Conservation (phyloP, 257 asterid species). For the Nicotiana sylvestris region DNA sequence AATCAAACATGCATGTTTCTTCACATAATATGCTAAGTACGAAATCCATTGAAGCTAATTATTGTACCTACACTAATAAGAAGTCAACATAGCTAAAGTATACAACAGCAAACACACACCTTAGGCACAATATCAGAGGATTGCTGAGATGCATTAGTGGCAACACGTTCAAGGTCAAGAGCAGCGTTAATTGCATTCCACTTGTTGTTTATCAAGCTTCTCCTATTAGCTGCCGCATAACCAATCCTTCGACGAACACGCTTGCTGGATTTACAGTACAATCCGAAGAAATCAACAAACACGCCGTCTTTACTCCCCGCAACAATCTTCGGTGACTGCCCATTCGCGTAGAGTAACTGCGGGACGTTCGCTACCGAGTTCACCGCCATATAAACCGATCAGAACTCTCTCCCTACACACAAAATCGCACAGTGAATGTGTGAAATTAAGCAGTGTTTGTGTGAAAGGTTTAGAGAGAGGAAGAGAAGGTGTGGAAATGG, state of each 20-base stretch:
- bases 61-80: background rate
- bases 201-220: conserved; percentile 17
- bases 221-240: conserved; percentile 16
- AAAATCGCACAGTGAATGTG: background rate
- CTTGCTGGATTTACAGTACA: conserved; percentile 23
- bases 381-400: conserved; percentile 24
- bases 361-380: conserved; percentile 32
- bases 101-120: background rate
- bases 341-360: conserved; percentile 30
- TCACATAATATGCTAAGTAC: background rate
- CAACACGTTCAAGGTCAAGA: conserved; percentile 29
- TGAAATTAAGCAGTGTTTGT: background rate
- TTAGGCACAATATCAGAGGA: conserved; percentile 8
- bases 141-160: conserved; percentile 11
- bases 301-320: conserved; percentile 11
- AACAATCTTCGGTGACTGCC: conserved; percentile 19
- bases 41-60: background rate
- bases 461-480: background rate
- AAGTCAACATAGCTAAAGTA: background rate
- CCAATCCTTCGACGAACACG: conserved; percentile 33
- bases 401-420: background rate
- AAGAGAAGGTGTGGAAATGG: background rate
- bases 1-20: background rate
- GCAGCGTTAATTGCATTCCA: conserved; percentile 28
- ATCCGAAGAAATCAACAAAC: conserved; percentile 36